Conservation (phyloP, 805 yeast species). For the Metschnikowia aberdeeniae region DNA sequence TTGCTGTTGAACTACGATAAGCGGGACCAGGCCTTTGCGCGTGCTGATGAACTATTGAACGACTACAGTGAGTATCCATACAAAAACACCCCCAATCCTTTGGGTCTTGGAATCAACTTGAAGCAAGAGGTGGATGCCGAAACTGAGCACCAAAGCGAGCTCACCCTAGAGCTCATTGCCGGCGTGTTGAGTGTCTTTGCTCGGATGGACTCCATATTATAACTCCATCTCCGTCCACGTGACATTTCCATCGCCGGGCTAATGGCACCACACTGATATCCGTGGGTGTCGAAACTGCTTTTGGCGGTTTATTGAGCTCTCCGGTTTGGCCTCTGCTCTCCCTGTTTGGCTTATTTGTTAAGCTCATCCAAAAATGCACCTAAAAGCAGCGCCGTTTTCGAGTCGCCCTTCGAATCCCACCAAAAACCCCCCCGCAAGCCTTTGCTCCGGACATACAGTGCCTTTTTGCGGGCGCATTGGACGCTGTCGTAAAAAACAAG, state of each 20-base stretch:
- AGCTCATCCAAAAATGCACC: conserved; percentile 20
- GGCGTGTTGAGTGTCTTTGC: conserved; percentile 89
- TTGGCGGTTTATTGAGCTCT: neutral
- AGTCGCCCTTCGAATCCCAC: conserved; percentile 92
- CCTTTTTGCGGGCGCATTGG: conserved; percentile 52
- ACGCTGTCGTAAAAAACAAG: conserved; percentile 57
- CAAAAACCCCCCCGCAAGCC: conserved; percentile 82
- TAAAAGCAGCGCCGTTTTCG: conserved; percentile 38
- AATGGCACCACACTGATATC: too few relatives aligned
- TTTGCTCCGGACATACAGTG: conserved; percentile 46
- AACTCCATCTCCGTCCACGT: conserved; percentile 12
- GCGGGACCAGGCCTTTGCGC: conserved; percentile 85
- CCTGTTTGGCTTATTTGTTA: neutral
- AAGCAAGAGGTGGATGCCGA: conserved; percentile 52
- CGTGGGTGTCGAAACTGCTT: neutral
- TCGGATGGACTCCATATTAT: conserved; percentile 85
- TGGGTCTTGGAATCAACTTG: conserved; percentile 72
- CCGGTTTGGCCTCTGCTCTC: neutral
- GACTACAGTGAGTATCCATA: conserved; percentile 89
- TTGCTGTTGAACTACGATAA: conserved; percentile 74
- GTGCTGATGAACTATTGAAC: conserved; percentile 87
- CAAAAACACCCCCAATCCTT: conserved; percentile 46
- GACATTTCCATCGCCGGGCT: too few relatives aligned
- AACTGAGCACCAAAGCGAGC: conserved; percentile 51
- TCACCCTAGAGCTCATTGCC: conserved; percentile 83